Evolutionary conservation across 2,329 filamentous ascomycete genomes (phyloP), one percentile per base, ranked within the genome.

Genomic region (Exophiala oligosperma): DNA sequence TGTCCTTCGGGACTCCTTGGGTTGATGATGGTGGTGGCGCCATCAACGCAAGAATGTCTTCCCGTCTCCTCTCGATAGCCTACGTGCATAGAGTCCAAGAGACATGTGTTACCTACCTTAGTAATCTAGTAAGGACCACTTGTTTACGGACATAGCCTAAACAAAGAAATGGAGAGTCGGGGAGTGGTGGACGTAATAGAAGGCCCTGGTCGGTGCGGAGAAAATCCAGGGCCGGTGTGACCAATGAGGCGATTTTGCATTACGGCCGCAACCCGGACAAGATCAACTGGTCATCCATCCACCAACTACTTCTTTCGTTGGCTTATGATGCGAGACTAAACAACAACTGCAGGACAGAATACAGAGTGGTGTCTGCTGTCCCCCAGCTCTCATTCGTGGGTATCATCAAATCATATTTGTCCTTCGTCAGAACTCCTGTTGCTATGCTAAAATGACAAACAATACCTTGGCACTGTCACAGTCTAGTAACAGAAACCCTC

Each of bases 401-500:
- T 56, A 56, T 56, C 54, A 46, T 56, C 9, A 35, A 8, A 35
- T 9, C 9, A 35, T 12, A 17, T 29, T 44, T 28, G 8, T 28
- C 12, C 28, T 41, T 7, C 11, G 24, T 26, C 51, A 35, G 47
- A 59, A 59, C 57, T 53, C 57, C 57, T 21, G 21, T 54, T 49
- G 57, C 53, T 46, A 56, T 53, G 53, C 57, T 32, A 43, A 28
- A 49, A 38, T 17, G 14, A 50, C 17, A 38, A 46, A n/a, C 12
- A 41, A 11, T 24, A 17, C 32, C 5, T 9, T 35, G 32, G 6
- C 2, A 5, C 29, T 12, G 14, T 26, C 49, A 6, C 37, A 37
- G 21, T 24, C 61, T 56, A 78, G 60, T 73, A 84, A 2, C 77
- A 79, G 71, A 85, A 86, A 17, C 75, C 77, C 69, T 87, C 84